Evolutionary conservation across 805 yeast species (phyloP), one percentile per base, ranked within the genome.

Genomic region (Saccharomycopsis fibuligera): DNA sequence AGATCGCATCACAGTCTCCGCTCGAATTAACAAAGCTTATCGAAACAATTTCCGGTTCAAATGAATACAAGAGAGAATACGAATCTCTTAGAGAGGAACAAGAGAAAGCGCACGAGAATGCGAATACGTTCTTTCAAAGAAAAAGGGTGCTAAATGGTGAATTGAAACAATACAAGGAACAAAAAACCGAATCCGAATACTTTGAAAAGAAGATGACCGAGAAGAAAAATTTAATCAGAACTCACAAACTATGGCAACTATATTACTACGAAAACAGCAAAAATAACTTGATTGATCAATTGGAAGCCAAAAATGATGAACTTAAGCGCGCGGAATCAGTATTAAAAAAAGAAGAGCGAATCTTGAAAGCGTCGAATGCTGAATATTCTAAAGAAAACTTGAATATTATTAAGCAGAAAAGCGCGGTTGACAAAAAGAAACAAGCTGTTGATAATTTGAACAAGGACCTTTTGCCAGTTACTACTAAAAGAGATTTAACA

Each of bases 1-100:
- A 81, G 57, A 81, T 93, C 36, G 98, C 98, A 0, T 75, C 95
- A 0, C 95, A 90, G 62, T 79, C 91, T 0, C 79, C 97, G 0
- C 64, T 65, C 22, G 95, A 88, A 35, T 70, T 93, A 51, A 78
- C 95, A 1, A 72, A 68, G 39, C 64, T 90, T 53, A 69, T 93
- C 47, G 99, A 93, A 65, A 79, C 79, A 14, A 79, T 93, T 24
- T 84, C 95, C 52, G 96, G 96, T 0, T 86, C 96, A 0, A 64
- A 70, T 5, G 93, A 86, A 35, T 75, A 62, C 56, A 75, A 77
- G 41, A 69, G 68, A 25, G 87, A 87, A 49, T 91, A 85, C 61
- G 91, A 84, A 9, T 51, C 56, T 14, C 65, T 87, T 44, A 73
- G 75, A 55, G 84, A 78, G 16, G 79, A 81, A 56, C 76, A 74